Evolutionary conservation across 306 rosid genomes (phyloP), one percentile per base, ranked within the genome.

Genomic region (Betula pendula): DNA sequence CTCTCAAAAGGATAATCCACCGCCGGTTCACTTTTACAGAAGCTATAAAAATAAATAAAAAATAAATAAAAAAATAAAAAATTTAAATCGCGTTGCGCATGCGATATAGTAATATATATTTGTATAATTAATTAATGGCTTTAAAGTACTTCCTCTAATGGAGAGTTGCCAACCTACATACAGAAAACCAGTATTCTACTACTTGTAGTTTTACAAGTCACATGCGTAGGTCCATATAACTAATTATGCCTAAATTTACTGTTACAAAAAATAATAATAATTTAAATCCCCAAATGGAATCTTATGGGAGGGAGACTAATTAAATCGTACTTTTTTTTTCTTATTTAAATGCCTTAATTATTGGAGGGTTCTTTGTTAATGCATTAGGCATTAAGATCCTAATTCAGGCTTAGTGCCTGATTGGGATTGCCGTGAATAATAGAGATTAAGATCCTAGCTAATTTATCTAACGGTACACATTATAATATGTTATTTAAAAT

Each of bases 1-100:
- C 85, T 79, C 93, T 91, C 77, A 89, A 91, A 91, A 89, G 96
- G 35, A 81, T 90, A 89, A 82, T 93, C 90, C 87, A 85, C 89
- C 42, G 79, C 79, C 50, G 59, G 72, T 75, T 78, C 87, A 51
- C 55, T 68, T 70, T 66, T 70, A 35, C 42, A 65, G 25, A 49
- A 38, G 56, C 65, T 65, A 70, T 76, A 52, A 81, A 76, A n/a
- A n/a, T n/a, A 52, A 77, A 29, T 1, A 29, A 29, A 38, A 38
- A 3, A 67, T 66, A n/a, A n/a, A n/a, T n/a, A n/a, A n/a, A n/a
- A 76, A 52, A 77, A 29, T 1, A 29, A 29, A 38, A 38, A 3
- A 67, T 66, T 16, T 12, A 24, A 69, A 50, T 68, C 60, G 66
- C 33, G 44, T 71, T 74, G 74, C 93, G 93, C 96, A 86, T 89